These are phyloP conservation scores for Lepidium africanum DNA, from an alignment of 345 rosid species.

Conservation along the genomic window DNA sequence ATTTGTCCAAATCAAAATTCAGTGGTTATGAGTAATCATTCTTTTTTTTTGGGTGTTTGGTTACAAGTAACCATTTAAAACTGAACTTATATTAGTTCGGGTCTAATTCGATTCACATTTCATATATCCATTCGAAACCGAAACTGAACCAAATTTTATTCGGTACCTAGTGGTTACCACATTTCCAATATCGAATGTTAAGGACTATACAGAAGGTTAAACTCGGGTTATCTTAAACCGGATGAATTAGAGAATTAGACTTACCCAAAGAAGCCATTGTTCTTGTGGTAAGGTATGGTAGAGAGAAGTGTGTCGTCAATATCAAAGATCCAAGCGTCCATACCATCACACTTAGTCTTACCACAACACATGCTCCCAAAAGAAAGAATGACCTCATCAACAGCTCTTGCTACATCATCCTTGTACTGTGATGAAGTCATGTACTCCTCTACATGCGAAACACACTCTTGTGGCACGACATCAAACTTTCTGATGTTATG, in stretches of 20 bases:
- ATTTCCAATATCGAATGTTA: too few relatives aligned
- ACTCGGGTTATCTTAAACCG: background rate
- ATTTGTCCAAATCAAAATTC: background rate
- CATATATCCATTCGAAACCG: too few relatives aligned
- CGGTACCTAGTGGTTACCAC: too few relatives aligned
- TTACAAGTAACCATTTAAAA: too few relatives aligned
- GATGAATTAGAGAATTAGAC: background rate
- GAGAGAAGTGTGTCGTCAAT: slow-evolving; percentile 71
- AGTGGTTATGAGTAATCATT: too few relatives aligned
- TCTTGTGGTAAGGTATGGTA: slow-evolving; percentile 62
- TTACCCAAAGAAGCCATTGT: slow-evolving; percentile 55
- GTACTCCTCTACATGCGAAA: slow-evolving; percentile 39
- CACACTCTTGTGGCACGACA: slow-evolving; percentile 68
- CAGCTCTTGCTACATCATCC: slow-evolving; percentile 39
- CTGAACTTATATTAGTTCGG: too few relatives aligned
- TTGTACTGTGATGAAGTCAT: slow-evolving; percentile 64
- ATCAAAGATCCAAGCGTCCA: slow-evolving; percentile 74
- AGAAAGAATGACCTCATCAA: slow-evolving; percentile 46
- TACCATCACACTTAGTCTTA: slow-evolving; percentile 36
- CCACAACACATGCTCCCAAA: slow-evolving; percentile 41
- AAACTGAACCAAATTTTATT: too few relatives aligned
- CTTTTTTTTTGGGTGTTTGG: too few relatives aligned
- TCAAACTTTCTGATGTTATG: slow-evolving; percentile 58
- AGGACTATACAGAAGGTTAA: too few relatives aligned
- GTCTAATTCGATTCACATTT: too few relatives aligned